phyloP scores from a whole-genome alignment of 352 stramenopile genomes.

The Hyaloperonospora arabidopsidis region DNA sequence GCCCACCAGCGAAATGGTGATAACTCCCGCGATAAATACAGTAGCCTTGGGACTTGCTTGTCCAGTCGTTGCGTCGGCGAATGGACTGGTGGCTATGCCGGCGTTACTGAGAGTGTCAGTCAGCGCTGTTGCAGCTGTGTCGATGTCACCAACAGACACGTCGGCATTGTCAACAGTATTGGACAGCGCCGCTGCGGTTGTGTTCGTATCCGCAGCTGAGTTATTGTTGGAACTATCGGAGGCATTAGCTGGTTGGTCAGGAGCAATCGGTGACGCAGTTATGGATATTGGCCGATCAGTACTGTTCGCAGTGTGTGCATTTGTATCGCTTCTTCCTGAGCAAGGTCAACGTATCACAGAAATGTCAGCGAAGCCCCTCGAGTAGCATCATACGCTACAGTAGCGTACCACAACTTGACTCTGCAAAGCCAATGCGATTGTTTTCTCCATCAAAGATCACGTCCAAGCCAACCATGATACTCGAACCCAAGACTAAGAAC shows the following conservation, averaged over 20 bases:
- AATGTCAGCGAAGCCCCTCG: not conserved
- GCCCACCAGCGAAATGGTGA: constrained; percentile 47
- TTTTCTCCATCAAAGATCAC: constrained; percentile 81
- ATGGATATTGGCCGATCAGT: constrained; percentile 1
- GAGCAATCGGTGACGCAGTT: constrained; percentile 5
- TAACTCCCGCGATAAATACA: constrained; percentile 45
- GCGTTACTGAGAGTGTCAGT: constrained; percentile 1
- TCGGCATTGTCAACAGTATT: constrained; percentile 1
- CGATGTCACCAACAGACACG: constrained; percentile 1
- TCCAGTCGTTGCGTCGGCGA: constrained; percentile 1
- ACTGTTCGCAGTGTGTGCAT: constrained; percentile 6
- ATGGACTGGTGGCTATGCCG: constrained; percentile 6
- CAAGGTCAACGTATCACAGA: not conserved
- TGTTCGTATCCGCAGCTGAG: constrained; percentile 12
- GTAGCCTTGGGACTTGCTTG: constrained; percentile 19
- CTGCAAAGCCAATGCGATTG: constrained; percentile 70
- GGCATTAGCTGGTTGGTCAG: constrained; percentile 5
- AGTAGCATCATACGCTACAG: not conserved
- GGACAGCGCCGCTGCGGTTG: constrained; percentile 8
- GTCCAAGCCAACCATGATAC: constrained; percentile 72
- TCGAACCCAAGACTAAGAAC: constrained; percentile 60
- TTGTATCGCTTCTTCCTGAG: constrained; percentile 17
- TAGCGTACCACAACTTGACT: constrained; percentile 54
- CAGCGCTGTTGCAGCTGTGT: constrained; percentile 8
- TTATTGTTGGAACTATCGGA: constrained; percentile 10